Evolutionary conservation across 768 basidiomycete genomes (phyloP), one percentile per base, ranked within the genome.

Genomic region (Kwoniella botswanensis): DNA sequence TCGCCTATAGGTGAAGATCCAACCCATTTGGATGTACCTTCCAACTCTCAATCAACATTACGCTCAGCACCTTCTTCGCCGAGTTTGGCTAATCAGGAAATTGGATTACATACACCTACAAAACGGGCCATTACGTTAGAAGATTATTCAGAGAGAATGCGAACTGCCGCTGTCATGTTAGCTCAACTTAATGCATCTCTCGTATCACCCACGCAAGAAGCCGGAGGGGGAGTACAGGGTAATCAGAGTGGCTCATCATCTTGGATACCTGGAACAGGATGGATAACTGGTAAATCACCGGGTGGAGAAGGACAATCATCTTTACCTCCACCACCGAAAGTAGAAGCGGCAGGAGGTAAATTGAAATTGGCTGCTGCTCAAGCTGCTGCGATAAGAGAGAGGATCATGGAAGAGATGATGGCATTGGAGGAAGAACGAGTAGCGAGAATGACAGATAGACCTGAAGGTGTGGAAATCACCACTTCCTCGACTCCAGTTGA

Each of bases 371-470:
- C 78, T 9, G 80, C 89, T 18, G 86, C 89, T 2, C 94, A 98
- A 82, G 96, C 95, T 4, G 87, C 92, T 0, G 91, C 92, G 1
- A 99, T 99, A 75, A 88, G 93, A 17, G 92, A 94, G 75, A 88
- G 94, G 22, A 99, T 99, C 71, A 99, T 99, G 97, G 89, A 92
- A 76, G 97, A 99, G 86, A 99, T 99, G 97, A 86, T 98, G 72
- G 87, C 93, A 24, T 86, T 99, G 29, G 97, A 99, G 84, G 95
- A 98, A 81, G 94, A 98, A 82, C 88, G 97, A 26, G 95, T 99
- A 90, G 89, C 92, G 70, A 88, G 94, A 21, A 98, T 96, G 95
- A 83, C 83, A 17, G 83, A 85, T 50, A 63, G 80, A 50, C 78
- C 78, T 17, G 81, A 77, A 75, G 82, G 82, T 17, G 75, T 74